A percentile compares a stretch with the other conserved stretches of the same genome.
phyloP scores from a whole-genome alignment of 169 alveolate species.

The Theileria equi region DNA sequence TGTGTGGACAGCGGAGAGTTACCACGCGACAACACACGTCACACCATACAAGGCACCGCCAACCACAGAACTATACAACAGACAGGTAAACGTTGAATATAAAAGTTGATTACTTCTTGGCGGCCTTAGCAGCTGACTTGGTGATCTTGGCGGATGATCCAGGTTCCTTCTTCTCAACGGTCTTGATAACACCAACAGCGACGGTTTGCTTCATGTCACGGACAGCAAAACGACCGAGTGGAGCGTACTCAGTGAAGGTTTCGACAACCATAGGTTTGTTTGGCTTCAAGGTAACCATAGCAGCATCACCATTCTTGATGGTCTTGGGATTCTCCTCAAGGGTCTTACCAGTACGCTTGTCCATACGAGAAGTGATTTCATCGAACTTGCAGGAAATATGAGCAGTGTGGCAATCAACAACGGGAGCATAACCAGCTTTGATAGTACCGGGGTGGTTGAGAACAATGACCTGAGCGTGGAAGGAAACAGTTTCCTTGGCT shows the following conservation, averaged over 20 bases:
- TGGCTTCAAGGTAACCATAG: slow-evolving; percentile 92
- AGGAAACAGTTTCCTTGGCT: slow-evolving; percentile 91
- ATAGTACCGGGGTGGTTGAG: slow-evolving; percentile 97
- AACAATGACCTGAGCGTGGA: slow-evolving; percentile 94
- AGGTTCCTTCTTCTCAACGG: slow-evolving; percentile 92
- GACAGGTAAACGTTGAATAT: background rate
- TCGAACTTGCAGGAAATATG: slow-evolving; percentile 97
- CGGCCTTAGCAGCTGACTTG: slow-evolving; percentile 71
- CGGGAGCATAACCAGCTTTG: slow-evolving; percentile 96
- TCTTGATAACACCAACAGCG: slow-evolving; percentile 98
- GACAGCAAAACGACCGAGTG: slow-evolving; percentile 98
- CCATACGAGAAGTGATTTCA: slow-evolving; percentile 87
- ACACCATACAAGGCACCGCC: no score
- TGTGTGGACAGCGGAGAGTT: no score
- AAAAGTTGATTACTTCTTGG: slow-evolving; percentile 46
- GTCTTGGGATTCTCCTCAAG: slow-evolving; percentile 94
- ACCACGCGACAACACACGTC: no score
- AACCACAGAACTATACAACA: no score
- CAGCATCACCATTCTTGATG: slow-evolving; percentile 96
- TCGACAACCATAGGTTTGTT: slow-evolving; percentile 95
- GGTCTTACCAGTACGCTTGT: slow-evolving; percentile 95
- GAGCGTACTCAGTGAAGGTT: slow-evolving; percentile 94
- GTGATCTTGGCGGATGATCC: slow-evolving; percentile 82
- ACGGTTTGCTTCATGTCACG: slow-evolving; percentile 98
- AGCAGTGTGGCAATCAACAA: slow-evolving; percentile 96